These are phyloP conservation scores for Trichophyton rubrum DNA, from an alignment of 2,329 filamentous ascomycete species.

Conservation along the genomic window DNA sequence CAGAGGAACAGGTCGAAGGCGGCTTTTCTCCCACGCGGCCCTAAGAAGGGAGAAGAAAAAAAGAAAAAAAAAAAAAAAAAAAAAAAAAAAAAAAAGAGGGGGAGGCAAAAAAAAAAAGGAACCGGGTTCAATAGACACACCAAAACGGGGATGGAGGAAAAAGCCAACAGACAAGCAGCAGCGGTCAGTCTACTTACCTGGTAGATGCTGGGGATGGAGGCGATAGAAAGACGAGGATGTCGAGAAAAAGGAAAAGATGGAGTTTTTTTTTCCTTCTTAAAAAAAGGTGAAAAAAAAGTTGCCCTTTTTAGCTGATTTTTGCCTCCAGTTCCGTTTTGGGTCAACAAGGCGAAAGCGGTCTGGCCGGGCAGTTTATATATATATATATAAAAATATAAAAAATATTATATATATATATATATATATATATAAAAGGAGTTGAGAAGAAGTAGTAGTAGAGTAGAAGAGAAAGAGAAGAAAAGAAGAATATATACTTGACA, in stretches of 20 bases:
- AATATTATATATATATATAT: not conserved
- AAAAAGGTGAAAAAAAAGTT: not conserved
- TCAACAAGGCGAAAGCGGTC: not conserved
- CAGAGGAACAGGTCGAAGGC: not conserved
- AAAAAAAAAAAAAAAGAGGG: slow-evolving; percentile 5
- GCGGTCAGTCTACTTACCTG: not conserved
- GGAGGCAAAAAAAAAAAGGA: slow-evolving; percentile 5
- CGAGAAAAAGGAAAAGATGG: not conserved
- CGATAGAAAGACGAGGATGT: not conserved
- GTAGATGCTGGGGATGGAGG: not conserved
- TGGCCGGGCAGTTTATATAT: not conserved
- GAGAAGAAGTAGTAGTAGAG: no score
- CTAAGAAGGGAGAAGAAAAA: not conserved
- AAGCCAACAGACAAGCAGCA: not conserved
- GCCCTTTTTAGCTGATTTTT: not conserved
- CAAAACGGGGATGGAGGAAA: not conserved
- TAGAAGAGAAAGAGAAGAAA: no score
- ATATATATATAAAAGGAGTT: no score
- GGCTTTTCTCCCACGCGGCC: not conserved
- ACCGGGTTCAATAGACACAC: not conserved
- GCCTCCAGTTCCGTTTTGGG: no score
- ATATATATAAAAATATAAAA: not conserved
- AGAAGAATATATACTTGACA: not conserved
- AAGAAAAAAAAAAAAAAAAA: slow-evolving; percentile 4
- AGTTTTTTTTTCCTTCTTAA: not conserved